Percentiles rank a stretch among this genome's conserved stretches.
phyloP scores from a whole-genome alignment of 306 rosid genomes.

The Sindora glabra region DNA sequence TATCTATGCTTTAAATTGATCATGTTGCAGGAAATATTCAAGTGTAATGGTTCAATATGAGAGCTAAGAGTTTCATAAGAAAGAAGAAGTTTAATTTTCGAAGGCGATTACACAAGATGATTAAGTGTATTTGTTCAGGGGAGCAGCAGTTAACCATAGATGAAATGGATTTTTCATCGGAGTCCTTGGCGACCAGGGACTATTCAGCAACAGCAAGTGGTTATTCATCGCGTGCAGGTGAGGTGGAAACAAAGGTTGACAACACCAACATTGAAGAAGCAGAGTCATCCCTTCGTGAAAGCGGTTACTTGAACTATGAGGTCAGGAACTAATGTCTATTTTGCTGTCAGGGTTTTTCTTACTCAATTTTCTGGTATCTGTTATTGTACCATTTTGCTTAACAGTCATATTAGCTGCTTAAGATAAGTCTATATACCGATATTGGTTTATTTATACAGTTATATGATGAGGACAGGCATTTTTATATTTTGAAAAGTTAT shows the following conservation, averaged over 20 bases:
- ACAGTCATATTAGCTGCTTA: background rate
- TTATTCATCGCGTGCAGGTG: conserved; percentile 68
- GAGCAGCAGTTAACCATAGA: conserved; percentile 56
- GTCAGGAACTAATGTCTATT: conserved; percentile 25
- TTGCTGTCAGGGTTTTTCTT: conserved; percentile 3
- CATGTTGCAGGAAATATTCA: conserved; percentile 25
- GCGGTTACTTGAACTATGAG: conserved; percentile 92
- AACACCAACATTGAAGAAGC: conserved; percentile 91
- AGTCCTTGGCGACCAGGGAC: conserved; percentile 83
- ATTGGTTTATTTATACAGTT: background rate
- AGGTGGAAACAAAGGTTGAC: conserved; percentile 55
- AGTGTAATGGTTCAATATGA: conserved; percentile 52
- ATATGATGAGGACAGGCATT: background rate
- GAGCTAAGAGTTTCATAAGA: conserved; percentile 41
- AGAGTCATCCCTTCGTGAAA: conserved; percentile 83
- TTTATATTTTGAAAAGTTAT: too few relatives aligned
- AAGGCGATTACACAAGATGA: conserved; percentile 48
- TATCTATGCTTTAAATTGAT: conserved; percentile 1
- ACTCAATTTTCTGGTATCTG: background rate
- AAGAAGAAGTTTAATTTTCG: conserved; percentile 25
- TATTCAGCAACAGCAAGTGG: conserved; percentile 94
- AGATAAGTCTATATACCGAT: background rate
- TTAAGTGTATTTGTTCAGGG: conserved; percentile 68
- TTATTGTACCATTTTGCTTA: background rate
- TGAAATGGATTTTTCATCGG: conserved; percentile 63